These are phyloP conservation scores for Pestalotiopsis sp. DNA, from an alignment of 2,329 filamentous ascomycete genomes.

Conservation along the genomic window DNA sequence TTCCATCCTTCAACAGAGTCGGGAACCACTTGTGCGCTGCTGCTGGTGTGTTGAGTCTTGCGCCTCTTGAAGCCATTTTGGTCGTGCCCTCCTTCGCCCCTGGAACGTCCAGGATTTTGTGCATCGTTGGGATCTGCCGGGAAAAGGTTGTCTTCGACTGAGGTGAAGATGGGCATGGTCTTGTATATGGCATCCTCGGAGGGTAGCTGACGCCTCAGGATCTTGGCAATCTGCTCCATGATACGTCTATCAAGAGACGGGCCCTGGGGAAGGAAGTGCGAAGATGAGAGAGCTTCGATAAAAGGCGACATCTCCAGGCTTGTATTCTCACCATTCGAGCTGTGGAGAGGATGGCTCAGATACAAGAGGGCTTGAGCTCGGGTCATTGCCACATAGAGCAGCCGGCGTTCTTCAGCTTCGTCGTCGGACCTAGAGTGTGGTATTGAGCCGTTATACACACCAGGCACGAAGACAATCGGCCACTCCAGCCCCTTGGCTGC, in stretches of 20 bases:
- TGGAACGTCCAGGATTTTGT: constrained; percentile 35
- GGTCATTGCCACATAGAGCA: constrained; percentile 97
- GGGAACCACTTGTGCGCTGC: constrained; percentile 40
- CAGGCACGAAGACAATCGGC: constrained; percentile 92
- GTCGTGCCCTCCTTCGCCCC: constrained; percentile 13
- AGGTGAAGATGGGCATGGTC: constrained; percentile 54
- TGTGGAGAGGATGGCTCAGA: constrained; percentile 76
- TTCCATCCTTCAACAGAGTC: constrained; percentile 35
- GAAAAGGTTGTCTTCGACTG: constrained; percentile 68
- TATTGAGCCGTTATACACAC: constrained; percentile 86
- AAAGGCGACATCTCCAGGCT: constrained; percentile 74
- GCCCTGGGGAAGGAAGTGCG: constrained; percentile 55
- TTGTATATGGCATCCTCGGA: constrained; percentile 56
- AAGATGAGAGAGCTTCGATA: constrained; percentile 50
- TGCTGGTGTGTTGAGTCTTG: constrained; percentile 32
- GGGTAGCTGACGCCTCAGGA: constrained; percentile 68
- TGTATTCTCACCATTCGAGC: constrained; percentile 59
- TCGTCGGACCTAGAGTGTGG: constrained; percentile 88
- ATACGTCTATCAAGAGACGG: constrained; percentile 68
- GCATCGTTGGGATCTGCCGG: constrained; percentile 62
- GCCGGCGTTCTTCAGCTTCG: constrained; percentile 79
- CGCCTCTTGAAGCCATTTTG: constrained; percentile 29
- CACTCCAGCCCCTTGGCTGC: constrained; percentile 95
- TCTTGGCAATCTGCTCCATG: constrained; percentile 69
- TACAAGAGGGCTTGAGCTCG: constrained; percentile 85